These are phyloP conservation scores for Wickerhamomyces alni DNA, from an alignment of 805 yeast genomes.

Conservation along the genomic window DNA sequence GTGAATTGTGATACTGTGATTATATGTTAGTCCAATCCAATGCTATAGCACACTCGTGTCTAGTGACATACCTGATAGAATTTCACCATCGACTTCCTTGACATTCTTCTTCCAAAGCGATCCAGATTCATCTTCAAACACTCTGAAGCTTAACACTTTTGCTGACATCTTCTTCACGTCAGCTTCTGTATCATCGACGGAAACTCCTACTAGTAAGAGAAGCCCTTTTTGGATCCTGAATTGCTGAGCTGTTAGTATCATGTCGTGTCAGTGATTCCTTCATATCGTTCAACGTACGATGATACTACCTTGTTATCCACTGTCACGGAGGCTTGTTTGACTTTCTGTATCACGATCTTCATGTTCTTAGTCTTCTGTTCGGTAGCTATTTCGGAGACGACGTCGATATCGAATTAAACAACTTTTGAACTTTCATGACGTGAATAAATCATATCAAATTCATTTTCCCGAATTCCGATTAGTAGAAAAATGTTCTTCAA, in stretches of 20 bases:
- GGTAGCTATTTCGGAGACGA: too few species aligned
- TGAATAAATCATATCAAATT: too few species aligned
- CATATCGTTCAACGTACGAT: constrained; percentile 28
- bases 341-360: constrained; percentile 62
- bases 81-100: constrained; percentile 57
- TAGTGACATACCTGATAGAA: constrained; percentile 58
- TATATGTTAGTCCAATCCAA: too few species aligned
- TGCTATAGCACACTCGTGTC: too few species aligned
- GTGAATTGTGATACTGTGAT: constrained; percentile 81
- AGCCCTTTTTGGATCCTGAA: constrained; percentile 60
- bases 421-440: too few species aligned
- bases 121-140: constrained; percentile 71
- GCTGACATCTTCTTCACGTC: constrained; percentile 67
- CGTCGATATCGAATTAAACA: too few species aligned
- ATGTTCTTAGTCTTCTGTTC: too few species aligned
- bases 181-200: constrained; percentile 66
- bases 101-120: constrained; percentile 74
- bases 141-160: constrained; percentile 57
- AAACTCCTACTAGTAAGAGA: constrained; percentile 78
- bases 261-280: background rate
- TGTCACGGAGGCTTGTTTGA: constrained; percentile 81
- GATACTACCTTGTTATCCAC: constrained; percentile 72
- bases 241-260: background rate
- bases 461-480: too few species aligned
- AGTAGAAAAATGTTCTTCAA: too few species aligned